Conservation (phyloP, 2,329 filamentous ascomycete species). For the Hortaea sp. region DNA sequence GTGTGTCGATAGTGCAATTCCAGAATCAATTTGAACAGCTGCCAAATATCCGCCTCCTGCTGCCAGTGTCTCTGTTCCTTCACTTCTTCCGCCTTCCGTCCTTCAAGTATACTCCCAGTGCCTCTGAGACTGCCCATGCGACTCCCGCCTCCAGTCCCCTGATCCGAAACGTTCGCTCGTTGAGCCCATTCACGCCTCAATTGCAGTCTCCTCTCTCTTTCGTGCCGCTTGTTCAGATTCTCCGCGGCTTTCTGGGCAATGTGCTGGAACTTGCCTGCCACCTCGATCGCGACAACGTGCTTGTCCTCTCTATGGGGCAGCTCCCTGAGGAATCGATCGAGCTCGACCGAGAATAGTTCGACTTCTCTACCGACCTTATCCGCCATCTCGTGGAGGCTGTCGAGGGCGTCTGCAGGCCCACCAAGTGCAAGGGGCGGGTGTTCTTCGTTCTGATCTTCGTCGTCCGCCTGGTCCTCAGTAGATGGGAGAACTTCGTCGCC, state of each 20-base stretch:
- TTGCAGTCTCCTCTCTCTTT: slow-evolving; percentile 29
- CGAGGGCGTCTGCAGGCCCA: not conserved
- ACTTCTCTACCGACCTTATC: slow-evolving; percentile 69
- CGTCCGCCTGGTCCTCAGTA: slow-evolving; percentile 2
- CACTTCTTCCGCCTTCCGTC: slow-evolving; percentile 27
- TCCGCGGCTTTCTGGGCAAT: slow-evolving; percentile 42
- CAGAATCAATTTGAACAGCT: slow-evolving; percentile 66
- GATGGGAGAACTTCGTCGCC: slow-evolving; percentile 2
- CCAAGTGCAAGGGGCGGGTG: not conserved
- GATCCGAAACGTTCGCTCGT: slow-evolving; percentile 11
- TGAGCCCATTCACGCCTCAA: slow-evolving; percentile 26
- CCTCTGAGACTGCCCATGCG: not conserved
- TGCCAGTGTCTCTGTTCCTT: slow-evolving; percentile 57
- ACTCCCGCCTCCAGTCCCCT: not conserved
- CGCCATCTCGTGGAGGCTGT: slow-evolving; percentile 53
- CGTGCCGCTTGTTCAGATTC: slow-evolving; percentile 34
- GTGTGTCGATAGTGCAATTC: slow-evolving; percentile 46
- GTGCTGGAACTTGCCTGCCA: slow-evolving; percentile 40
- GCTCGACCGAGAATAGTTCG: slow-evolving; percentile 71
- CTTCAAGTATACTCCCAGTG: slow-evolving; percentile 3
- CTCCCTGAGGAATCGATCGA: slow-evolving; percentile 60
- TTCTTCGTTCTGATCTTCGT: slow-evolving; percentile 1
- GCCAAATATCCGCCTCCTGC: slow-evolving; percentile 83
- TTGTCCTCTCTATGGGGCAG: slow-evolving; percentile 36
- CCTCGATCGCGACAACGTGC: slow-evolving; percentile 52